Base-by-base conservation (phyloP, 306 rosid species). In the Sophora flavescens region DNA sequence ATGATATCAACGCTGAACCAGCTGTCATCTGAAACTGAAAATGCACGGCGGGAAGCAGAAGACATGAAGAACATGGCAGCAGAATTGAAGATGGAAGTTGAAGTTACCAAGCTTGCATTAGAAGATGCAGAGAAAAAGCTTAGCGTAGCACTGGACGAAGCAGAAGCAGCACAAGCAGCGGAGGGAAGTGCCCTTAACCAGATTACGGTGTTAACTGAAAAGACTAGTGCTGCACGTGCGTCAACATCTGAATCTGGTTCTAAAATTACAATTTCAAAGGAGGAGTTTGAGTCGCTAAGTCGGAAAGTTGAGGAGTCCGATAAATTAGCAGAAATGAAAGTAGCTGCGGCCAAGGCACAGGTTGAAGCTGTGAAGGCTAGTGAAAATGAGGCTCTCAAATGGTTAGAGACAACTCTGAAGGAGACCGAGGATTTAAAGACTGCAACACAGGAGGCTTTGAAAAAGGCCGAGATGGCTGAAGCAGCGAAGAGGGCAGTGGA, bases 341-440 rank as follows among this genome's bases (percentile, higher is more conserved):
- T 96, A 62, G 99, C 92, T 64, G 99, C 99, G 51, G 99, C 99
- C 47, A 33, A 84, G 86, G 99, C 99, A 66, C 98, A 92, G 84
- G 99, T 85, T 67, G 98, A 91, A 81, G 99, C 99, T n/a, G 99
- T 96, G 89, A 96, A 84, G 84, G 97, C 99, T 69, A 87, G 99
- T 62, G 98, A 96, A 87, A 89, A 89, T 52, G 99, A 96, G 84
- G 84, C 88, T 17, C 54, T 89, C 74, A 79, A 91, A 72, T 87
- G 68, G 82, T 71, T 96, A 61, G 98, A 92, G 76, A 81, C 89
- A 67, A 81, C 81, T 77, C 87, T 61, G 84, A 96, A 92, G 86
- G 99, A 96, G 78, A 91, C 91, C 1, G 91, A 91, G 58, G 91
- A 89, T 63, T 88, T 88, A 88, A 91, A 91, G 76, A 69, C 86